Base-by-base conservation (phyloP, 2,329 filamentous ascomycete genomes). In the Paecilomyces dactylethromorphus region DNA sequence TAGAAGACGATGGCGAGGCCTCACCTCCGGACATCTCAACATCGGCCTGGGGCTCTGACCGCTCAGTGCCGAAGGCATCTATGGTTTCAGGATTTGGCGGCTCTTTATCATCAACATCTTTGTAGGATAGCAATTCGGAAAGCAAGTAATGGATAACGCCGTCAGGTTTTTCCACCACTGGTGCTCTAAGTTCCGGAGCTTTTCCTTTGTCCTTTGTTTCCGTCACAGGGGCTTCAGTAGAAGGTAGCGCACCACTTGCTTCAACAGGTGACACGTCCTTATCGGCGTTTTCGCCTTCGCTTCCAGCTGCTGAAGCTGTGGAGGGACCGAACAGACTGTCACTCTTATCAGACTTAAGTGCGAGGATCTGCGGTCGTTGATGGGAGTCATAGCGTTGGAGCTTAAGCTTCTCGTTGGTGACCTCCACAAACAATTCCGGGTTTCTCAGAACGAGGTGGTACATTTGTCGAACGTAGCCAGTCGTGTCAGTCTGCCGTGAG, bases 101-200 rank as follows among this genome's bases (percentile, higher is more conserved):
- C 60, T 92, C 88, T 68, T 89, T 92, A 68, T 97, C 93, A 39
- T 96, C 91, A 4, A 96, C 91, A 70, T 96, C 92, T 67, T 89
- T 89, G 76, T 96, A 97, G 55, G 91, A 92, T 58, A 97, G 81
- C 53, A 99, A 80, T 72, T 99, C 94, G 59, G 90, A 95, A 3
- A 99, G 85, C 22, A 99, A 81, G 74, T 96, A 99, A 69, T 97
- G 91, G 59, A 99, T 88, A 3, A 99, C 91, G 3, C 94, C 94
- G 73, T 97, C 94, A 0, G 93, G 91, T 62, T 94, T 92, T 72
- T 97, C 92, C 5, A 97, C 87, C 12, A 92, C 82, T 1, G 94
- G 93, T 8, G 90, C 81, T 75, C 95, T 97, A 49, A 85, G 76
- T 60, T 97, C 92, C 0, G 77, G 66, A 3, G 80, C 74, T 73